A percentile compares a stretch with the other conserved stretches of the same genome.
phyloP scores from a whole-genome alignment of 768 basidiomycete genomes.

The Pisolithus marmoratus region DNA sequence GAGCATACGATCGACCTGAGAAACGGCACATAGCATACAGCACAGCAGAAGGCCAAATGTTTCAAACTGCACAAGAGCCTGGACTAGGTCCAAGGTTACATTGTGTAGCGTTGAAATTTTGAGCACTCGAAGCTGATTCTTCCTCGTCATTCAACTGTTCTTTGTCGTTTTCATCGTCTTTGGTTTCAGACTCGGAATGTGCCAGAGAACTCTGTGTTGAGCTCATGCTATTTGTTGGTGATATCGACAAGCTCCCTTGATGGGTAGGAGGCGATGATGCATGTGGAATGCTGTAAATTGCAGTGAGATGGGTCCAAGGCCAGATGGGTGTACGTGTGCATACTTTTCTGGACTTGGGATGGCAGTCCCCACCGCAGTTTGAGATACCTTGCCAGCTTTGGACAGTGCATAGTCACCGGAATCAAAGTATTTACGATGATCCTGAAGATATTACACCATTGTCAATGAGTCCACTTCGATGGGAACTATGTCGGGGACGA shows the following conservation, averaged over 20 bases:
- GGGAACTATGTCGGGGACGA: background rate
- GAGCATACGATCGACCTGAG: no score
- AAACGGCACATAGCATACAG: no score
- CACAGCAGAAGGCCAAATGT: background rate
- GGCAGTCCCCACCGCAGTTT: slow-evolving; percentile 86
- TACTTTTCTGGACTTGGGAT: slow-evolving; percentile 98
- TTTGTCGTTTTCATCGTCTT: slow-evolving; percentile 13
- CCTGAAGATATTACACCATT: slow-evolving; percentile 42
- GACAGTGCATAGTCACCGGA: slow-evolving; percentile 98
- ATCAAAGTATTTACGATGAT: slow-evolving; percentile 94
- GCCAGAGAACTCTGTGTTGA: slow-evolving; percentile 51
- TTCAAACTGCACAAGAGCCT: background rate
- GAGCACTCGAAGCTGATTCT: slow-evolving; percentile 10
- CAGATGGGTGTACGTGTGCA: slow-evolving; percentile 24
- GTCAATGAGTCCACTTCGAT: slow-evolving; percentile 5
- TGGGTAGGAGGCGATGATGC: slow-evolving; percentile 67
- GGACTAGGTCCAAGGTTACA: slow-evolving; percentile 7
- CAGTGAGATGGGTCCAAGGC: background rate
- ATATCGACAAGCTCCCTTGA: slow-evolving; percentile 57
- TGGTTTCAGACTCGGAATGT: slow-evolving; percentile 20
- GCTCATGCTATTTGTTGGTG: slow-evolving; percentile 66
- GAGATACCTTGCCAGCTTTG: slow-evolving; percentile 88
- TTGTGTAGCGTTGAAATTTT: no score
- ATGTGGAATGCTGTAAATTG: slow-evolving; percentile 73
- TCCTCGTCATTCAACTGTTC: slow-evolving; percentile 7